These are phyloP conservation scores for Fagus crenata DNA, from an alignment of 306 rosid genomes.

Conservation along the genomic window DNA sequence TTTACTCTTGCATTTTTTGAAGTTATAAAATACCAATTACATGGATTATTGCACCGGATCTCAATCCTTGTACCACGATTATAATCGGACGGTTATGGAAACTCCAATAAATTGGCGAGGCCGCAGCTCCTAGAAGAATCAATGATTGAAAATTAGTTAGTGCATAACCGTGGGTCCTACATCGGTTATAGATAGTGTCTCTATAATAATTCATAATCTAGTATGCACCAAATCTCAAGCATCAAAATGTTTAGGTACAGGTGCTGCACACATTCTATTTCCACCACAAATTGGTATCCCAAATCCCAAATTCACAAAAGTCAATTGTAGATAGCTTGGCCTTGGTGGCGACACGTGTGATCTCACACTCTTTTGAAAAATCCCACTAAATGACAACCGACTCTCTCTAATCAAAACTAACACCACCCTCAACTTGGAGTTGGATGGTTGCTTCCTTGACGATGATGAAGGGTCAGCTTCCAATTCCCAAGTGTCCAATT, in stretches of 20 bases:
- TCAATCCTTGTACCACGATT: neutral
- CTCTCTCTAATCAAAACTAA: neutral
- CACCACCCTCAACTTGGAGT: too few species aligned
- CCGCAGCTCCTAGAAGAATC: too few species aligned
- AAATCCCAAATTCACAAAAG: neutral
- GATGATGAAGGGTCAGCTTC: constrained; percentile 19
- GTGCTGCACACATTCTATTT: neutral
- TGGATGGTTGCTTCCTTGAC: neutral
- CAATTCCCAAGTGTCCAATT: constrained; percentile 14
- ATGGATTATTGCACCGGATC: neutral
- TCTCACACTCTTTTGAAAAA: constrained; percentile 10
- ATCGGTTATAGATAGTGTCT: too few species aligned
- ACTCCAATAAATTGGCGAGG: too few species aligned
- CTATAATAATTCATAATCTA: neutral
- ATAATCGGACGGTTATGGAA: neutral
- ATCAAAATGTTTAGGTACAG: neutral
- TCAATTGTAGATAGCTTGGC: neutral
- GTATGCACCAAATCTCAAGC: neutral
- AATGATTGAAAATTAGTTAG: too few species aligned
- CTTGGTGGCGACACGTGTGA: constrained; percentile 9
- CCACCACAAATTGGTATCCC: neutral
- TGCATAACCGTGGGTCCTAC: too few species aligned
- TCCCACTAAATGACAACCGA: constrained; percentile 25
- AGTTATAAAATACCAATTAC: too few species aligned
- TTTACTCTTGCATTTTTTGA: too few species aligned